A percentile compares a stretch with the other conserved stretches of the same genome.
Evolutionary conservation across 257 asterid species (phyloP).

Genomic region (Thymus mandschuricus): DNA sequence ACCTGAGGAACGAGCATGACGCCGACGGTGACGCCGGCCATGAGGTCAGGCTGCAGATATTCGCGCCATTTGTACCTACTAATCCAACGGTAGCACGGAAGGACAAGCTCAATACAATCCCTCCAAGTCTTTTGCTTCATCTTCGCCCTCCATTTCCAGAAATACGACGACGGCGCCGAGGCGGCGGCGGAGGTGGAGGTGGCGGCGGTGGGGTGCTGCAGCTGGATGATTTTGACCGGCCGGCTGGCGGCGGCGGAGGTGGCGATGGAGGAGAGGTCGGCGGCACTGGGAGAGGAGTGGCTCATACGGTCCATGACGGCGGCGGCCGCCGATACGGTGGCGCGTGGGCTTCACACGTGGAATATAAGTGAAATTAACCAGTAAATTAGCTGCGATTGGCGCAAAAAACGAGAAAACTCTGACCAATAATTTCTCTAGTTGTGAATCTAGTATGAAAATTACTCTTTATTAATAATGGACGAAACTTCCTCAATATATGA

Average conservation of each 20-base stretch:
- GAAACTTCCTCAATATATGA: too few species aligned
- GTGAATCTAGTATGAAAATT: neutral
- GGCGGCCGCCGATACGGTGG: conserved; percentile 31
- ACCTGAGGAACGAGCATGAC: conserved; percentile 99
- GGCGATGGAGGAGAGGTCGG: conserved; percentile 53
- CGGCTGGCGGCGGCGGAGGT: conserved; percentile 37
- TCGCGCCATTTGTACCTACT: conserved; percentile 82
- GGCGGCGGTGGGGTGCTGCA: conserved; percentile 68
- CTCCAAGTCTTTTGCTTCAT: conserved; percentile 60
- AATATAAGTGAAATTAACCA: neutral
- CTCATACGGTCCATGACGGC: conserved; percentile 45
- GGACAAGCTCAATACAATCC: conserved; percentile 79
- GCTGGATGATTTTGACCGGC: conserved; percentile 67
- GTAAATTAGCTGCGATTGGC: conserved; percentile 33
- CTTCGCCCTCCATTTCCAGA: conserved; percentile 63
- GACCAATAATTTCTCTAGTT: conserved; percentile 27
- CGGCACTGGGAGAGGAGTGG: conserved; percentile 75
- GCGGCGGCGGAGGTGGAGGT: conserved; percentile 30
- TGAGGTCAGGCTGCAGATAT: conserved; percentile 81
- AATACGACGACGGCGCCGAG: conserved; percentile 29
- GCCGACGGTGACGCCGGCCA: conserved; percentile 96
- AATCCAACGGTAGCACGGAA: conserved; percentile 96
- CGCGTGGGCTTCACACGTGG: conserved; percentile 23
- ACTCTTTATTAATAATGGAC: neutral
- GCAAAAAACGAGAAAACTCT: conserved; percentile 26